Percentiles rank a stretch among this genome's conserved stretches.
phyloP scores from a whole-genome alignment of 2,329 filamentous ascomycete species.

The Westerdykella sp. region DNA sequence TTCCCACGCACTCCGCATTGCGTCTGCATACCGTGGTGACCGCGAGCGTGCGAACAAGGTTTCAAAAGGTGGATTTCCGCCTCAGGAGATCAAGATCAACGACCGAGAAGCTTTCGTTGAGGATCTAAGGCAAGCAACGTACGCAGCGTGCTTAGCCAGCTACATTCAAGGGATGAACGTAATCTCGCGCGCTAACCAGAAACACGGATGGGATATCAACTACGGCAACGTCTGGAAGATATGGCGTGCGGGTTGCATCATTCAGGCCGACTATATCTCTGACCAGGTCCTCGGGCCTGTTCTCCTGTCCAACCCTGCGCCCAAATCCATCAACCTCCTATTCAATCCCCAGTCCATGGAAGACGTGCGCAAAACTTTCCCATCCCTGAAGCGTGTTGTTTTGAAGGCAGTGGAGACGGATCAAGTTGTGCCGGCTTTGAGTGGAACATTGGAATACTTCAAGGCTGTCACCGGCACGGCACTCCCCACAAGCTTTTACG shows the following conservation, averaged over 20 bases:
- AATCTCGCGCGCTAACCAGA: constrained; percentile 52
- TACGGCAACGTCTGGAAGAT: constrained; percentile 51
- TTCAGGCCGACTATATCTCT: constrained; percentile 59
- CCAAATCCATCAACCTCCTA: constrained; percentile 42
- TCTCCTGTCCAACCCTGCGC: constrained; percentile 27
- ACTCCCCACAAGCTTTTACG: constrained; percentile 62
- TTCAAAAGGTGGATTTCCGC: constrained; percentile 38
- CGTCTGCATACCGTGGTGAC: constrained; percentile 56
- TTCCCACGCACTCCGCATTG: constrained; percentile 58
- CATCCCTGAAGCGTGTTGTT: constrained; percentile 52
- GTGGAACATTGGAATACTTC: constrained; percentile 59
- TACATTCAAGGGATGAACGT: constrained; percentile 63
- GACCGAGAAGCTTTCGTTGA: constrained; percentile 47
- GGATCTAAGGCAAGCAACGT: constrained; percentile 55
- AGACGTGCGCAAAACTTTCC: constrained; percentile 49
- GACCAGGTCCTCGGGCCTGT: constrained; percentile 49
- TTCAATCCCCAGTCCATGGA: constrained; percentile 44
- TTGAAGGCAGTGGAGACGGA: constrained; percentile 51
- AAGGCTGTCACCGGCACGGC: constrained; percentile 57
- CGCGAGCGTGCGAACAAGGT: constrained; percentile 49
- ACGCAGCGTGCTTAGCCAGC: constrained; percentile 54
- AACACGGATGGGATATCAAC: constrained; percentile 55
- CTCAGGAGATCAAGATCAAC: constrained; percentile 28
- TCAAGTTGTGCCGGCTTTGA: constrained; percentile 55
- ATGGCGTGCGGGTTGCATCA: constrained; percentile 67